Evolutionary conservation across 345 rosid species (phyloP).

Genomic region (Erodium maritimum): DNA sequence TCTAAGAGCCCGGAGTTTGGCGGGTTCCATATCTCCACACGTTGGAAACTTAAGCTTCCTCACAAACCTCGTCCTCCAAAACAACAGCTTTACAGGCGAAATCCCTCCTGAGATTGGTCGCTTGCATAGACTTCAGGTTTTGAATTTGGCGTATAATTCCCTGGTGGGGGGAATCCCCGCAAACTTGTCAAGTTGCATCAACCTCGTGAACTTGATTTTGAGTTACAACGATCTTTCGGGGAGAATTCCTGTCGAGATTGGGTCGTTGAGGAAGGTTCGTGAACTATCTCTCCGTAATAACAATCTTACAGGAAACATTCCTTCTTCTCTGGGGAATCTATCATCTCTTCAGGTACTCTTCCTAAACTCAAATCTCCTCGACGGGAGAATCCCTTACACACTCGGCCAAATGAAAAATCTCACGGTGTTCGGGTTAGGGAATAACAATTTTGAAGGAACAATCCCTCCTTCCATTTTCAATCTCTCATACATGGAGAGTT

Average conservation of each 20-base stretch:
- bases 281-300: neutral
- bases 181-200: conserved; percentile 11
- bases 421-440: conserved; percentile 11
- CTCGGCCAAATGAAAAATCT: conserved; percentile 13
- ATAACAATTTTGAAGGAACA: conserved; percentile 15
- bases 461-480: conserved; percentile 15
- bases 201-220: conserved; percentile 8
- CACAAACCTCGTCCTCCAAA: conserved; percentile 7
- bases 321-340: conserved; percentile 4
- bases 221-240: conserved; percentile 13
- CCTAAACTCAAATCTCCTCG: conserved; percentile 13
- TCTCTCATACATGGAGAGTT: conserved; percentile 11
- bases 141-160: conserved; percentile 6
- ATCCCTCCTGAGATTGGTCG: conserved; percentile 19
- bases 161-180: conserved; percentile 14
- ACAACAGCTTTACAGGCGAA: conserved; percentile 18
- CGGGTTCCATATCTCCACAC: conserved; percentile 11
- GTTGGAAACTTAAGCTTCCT: conserved; percentile 10
- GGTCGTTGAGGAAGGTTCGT: conserved; percentile 12
- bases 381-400: conserved; percentile 11
- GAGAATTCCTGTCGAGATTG: conserved; percentile 8
- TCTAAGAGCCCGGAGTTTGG: neutral
- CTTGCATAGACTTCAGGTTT: conserved; percentile 9
- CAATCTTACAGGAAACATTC: conserved; percentile 17
- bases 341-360: neutral